Evolutionary conservation across 805 yeast species (phyloP).

Genomic region (Wickerhamomyces rabaulensis): DNA sequence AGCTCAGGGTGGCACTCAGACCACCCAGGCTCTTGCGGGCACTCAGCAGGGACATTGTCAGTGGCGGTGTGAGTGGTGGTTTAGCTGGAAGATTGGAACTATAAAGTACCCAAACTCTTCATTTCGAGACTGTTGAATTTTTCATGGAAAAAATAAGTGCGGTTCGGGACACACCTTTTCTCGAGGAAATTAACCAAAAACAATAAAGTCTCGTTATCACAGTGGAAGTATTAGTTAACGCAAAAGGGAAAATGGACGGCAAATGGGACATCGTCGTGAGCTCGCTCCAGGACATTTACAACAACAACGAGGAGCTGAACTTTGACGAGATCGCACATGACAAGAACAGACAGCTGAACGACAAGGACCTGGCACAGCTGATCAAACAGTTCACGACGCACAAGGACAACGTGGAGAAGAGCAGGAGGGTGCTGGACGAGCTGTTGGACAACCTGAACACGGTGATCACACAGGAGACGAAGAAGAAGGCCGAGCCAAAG

Average conservation of each 20-base stretch:
- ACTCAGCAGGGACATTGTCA: constrained; percentile 15
- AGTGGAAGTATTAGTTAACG: too few species aligned
- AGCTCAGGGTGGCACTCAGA: not conserved
- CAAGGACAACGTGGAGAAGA: constrained; percentile 52
- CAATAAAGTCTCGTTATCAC: not conserved
- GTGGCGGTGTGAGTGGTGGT: too few species aligned
- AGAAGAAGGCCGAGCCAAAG: constrained; percentile 19
- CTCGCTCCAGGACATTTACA: constrained; percentile 63
- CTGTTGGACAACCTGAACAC: constrained; percentile 41
- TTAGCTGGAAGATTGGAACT: too few species aligned
- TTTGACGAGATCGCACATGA: constrained; percentile 38
- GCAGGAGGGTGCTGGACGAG: constrained; percentile 36
- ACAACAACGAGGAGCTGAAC: constrained; percentile 48
- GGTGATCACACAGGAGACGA: constrained; percentile 30
- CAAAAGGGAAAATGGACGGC: constrained; percentile 38
- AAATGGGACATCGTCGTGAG: constrained; percentile 67
- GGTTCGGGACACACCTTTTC: not conserved
- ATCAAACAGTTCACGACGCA: constrained; percentile 44
- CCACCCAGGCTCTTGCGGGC: constrained; percentile 8
- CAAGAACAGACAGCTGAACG: constrained; percentile 26
- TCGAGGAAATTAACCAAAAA: too few species aligned
- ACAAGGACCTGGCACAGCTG: constrained; percentile 35
- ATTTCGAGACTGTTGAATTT: not conserved
- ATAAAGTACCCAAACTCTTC: not conserved
- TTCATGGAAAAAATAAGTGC: not conserved